These are phyloP conservation scores for Camelina neglecta DNA, from an alignment of 345 rosid genomes.

Conservation along the genomic window DNA sequence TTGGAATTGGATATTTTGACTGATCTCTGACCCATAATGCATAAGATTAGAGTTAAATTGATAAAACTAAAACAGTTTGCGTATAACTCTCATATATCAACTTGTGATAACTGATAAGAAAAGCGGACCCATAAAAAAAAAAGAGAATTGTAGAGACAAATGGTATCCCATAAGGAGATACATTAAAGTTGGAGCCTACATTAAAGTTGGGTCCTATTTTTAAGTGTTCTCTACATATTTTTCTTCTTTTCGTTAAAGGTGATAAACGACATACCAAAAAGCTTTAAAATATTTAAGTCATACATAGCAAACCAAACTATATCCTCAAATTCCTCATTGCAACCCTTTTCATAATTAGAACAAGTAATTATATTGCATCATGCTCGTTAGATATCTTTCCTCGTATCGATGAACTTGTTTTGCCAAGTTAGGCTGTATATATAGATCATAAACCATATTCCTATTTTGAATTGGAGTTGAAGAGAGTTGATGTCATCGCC, in stretches of 20 bases:
- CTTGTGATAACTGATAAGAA: constrained; percentile 26
- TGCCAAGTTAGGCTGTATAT: neutral
- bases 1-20: neutral
- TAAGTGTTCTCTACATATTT: neutral
- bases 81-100: constrained; percentile 9
- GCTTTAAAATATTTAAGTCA: neutral
- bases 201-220: constrained; percentile 34
- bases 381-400: constrained; percentile 1
- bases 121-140: constrained; percentile 29
- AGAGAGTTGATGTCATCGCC: neutral
- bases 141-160: constrained; percentile 43
- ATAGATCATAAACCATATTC: neutral
- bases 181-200: constrained; percentile 27
- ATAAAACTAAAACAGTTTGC: neutral
- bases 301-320: neutral
- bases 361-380: neutral
- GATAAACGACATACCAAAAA: neutral
- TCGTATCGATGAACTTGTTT: neutral
- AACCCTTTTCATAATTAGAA: neutral
- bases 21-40: neutral
- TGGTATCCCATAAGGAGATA: constrained; percentile 44
- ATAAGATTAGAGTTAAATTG: constrained; percentile 2
- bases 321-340: neutral
- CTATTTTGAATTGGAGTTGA: neutral
- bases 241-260: constrained; percentile 9